phyloP scores from a whole-genome alignment of 768 basidiomycete genomes.

The Kockovaella imperatae region DNA sequence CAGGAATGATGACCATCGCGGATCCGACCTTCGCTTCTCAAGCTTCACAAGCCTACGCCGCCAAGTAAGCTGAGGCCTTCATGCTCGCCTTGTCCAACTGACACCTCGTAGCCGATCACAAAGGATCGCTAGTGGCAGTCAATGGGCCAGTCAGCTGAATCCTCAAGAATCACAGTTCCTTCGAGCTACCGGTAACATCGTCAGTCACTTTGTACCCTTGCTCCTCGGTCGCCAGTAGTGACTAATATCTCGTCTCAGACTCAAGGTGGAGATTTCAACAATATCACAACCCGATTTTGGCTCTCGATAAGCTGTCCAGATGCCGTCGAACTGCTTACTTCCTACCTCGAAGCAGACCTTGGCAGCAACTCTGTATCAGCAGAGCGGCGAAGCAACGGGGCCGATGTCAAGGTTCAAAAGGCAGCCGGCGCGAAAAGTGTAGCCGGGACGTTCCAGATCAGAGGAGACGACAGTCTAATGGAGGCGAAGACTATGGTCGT shows the following conservation, averaged over 20 bases:
- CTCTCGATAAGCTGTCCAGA: slow-evolving; percentile 13
- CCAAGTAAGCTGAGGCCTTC: neutral
- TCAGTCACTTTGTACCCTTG: slow-evolving; percentile 11
- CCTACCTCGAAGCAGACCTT: slow-evolving; percentile 17
- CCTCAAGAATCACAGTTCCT: slow-evolving; percentile 42
- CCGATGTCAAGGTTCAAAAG: slow-evolving; percentile 19
- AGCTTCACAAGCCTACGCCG: slow-evolving; percentile 28
- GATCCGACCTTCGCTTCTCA: slow-evolving; percentile 48
- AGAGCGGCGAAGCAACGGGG: neutral
- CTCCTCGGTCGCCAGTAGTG: neutral
- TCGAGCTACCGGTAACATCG: slow-evolving; percentile 37
- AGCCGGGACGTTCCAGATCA: slow-evolving; percentile 16
- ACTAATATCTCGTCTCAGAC: slow-evolving; percentile 16
- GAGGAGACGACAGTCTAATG: slow-evolving; percentile 13
- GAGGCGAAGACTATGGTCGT: slow-evolving; percentile 17
- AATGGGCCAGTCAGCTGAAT: slow-evolving; percentile 33
- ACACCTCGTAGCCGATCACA: slow-evolving; percentile 15
- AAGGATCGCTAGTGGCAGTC: slow-evolving; percentile 21
- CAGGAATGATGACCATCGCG: slow-evolving; percentile 69
- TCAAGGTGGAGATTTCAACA: slow-evolving; percentile 29
- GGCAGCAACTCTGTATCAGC: slow-evolving; percentile 16
- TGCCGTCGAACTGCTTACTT: slow-evolving; percentile 14
- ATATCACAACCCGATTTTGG: slow-evolving; percentile 36
- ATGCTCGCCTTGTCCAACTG: neutral
- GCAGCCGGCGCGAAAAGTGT: slow-evolving; percentile 24